Evolutionary conservation across 495 filamentous ascomycete species (phyloP).

Genomic region (Lichenothelia convexa): DNA sequence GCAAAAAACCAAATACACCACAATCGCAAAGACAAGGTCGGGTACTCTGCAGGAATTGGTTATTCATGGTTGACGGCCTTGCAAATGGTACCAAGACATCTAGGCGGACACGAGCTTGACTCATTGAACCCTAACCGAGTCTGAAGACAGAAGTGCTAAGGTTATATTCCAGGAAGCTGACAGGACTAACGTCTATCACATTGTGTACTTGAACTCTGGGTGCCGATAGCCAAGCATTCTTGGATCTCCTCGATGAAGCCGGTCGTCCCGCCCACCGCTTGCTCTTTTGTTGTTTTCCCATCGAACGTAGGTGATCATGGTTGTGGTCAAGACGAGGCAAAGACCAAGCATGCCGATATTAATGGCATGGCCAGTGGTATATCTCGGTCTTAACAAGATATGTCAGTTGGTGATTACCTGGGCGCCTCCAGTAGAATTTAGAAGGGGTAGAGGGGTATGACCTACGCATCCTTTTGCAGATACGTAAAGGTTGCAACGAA

Average conservation of each 20-base stretch:
- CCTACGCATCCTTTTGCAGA: constrained; percentile 26
- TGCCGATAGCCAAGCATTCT: constrained; percentile 25
- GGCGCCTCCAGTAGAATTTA: constrained; percentile 1
- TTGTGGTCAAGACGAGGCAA: constrained; percentile 18
- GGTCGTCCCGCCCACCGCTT: constrained; percentile 24
- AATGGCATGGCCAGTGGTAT: constrained; percentile 28
- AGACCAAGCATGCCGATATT: constrained; percentile 26
- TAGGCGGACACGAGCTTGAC: too few relatives aligned
- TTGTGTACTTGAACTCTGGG: constrained; percentile 29
- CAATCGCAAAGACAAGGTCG: too few relatives aligned
- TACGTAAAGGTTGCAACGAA: constrained; percentile 36
- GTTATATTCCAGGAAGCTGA: too few relatives aligned
- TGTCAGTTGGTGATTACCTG: neutral
- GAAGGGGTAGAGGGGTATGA: constrained; percentile 2
- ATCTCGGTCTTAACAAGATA: constrained; percentile 18
- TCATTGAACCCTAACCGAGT: too few relatives aligned
- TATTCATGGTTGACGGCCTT: too few relatives aligned
- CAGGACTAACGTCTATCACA: constrained; percentile 11
- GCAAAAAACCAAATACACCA: too few relatives aligned
- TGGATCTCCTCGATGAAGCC: constrained; percentile 19
- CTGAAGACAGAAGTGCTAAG: too few relatives aligned
- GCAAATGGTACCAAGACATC: too few relatives aligned
- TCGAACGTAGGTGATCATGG: constrained; percentile 22
- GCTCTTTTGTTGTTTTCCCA: constrained; percentile 31
- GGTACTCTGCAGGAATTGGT: too few relatives aligned